Conservation (phyloP, 1,139 yeast genomes). For the Suhomyces bokatorum region DNA sequence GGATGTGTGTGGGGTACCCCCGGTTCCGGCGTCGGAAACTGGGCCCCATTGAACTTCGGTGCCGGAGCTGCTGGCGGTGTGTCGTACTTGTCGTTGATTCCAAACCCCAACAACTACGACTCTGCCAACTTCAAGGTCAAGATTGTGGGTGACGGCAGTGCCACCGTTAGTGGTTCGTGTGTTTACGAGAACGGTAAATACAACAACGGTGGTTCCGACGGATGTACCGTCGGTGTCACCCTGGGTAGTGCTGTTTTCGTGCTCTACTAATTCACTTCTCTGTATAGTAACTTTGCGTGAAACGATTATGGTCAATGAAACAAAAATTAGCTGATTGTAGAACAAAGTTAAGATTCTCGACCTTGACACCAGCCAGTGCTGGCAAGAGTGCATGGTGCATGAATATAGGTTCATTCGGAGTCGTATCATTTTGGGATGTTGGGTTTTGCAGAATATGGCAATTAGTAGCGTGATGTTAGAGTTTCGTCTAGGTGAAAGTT, state of each 20-base stretch:
- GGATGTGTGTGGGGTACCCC: conserved; percentile 92
- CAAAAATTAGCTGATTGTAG: neutral
- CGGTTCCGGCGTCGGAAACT: conserved; percentile 87
- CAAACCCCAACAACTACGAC: conserved; percentile 84
- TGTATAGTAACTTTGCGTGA: neutral
- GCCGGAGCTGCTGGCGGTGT: conserved; percentile 81
- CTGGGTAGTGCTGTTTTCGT: conserved; percentile 77
- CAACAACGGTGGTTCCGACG: conserved; percentile 68
- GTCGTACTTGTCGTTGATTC: conserved; percentile 87
- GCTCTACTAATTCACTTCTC: conserved; percentile 38
- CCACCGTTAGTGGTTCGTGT: conserved; percentile 73
- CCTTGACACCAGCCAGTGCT: too few species aligned
- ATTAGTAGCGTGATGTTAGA: too few species aligned
- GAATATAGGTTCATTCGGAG: too few species aligned
- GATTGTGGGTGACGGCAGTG: conserved; percentile 65
- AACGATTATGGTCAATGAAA: conserved; percentile 1
- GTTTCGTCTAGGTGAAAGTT: too few species aligned
- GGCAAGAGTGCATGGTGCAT: too few species aligned
- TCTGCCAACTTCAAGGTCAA: conserved; percentile 84
- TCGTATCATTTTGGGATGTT: too few species aligned
- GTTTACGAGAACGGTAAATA: conserved; percentile 75
- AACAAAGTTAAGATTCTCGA: too few species aligned
- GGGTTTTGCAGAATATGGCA: too few species aligned
- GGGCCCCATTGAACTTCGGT: conserved; percentile 97
- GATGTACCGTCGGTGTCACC: conserved; percentile 92